Evolutionary conservation across 2,329 filamentous ascomycete genomes (phyloP).

Genomic region (Venturia effusa): DNA sequence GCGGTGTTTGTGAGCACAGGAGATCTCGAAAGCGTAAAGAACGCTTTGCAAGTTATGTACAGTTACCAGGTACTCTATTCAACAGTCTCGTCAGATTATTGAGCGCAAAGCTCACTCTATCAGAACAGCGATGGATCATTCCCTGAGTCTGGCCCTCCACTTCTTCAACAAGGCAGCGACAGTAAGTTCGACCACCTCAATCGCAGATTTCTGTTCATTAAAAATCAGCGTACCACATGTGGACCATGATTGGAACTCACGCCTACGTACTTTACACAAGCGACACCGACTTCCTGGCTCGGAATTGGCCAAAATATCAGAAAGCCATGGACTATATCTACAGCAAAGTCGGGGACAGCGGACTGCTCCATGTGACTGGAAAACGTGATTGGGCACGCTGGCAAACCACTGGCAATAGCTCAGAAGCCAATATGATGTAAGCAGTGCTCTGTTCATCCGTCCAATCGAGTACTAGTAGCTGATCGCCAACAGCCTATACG

Average conservation of each 20-base stretch:
- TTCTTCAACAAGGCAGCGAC: conserved; percentile 25
- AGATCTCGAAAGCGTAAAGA: conserved; percentile 35
- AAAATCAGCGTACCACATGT: conserved; percentile 29
- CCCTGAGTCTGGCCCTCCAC: conserved; percentile 29
- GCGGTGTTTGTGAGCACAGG: conserved; percentile 32
- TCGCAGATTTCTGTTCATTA: neutral
- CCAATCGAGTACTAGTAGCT: neutral
- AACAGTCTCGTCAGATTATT: neutral
- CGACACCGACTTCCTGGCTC: conserved; percentile 36
- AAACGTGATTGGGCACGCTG: conserved; percentile 39
- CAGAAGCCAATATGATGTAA: conserved; percentile 39
- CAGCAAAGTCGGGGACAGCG: conserved; percentile 33
- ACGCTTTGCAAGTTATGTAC: conserved; percentile 37
- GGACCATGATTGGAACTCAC: conserved; percentile 47
- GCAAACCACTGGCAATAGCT: conserved; percentile 31
- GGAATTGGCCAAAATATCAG: conserved; percentile 39
- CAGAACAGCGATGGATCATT: conserved; percentile 24
- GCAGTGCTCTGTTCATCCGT: neutral
- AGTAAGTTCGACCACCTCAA: conserved; percentile 16
- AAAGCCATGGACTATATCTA: conserved; percentile 37
- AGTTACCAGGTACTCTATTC: conserved; percentile 24
- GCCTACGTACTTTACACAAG: conserved; percentile 48
- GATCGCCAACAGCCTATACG: conserved; percentile 29
- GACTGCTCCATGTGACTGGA: conserved; percentile 40
- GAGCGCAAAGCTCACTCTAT: conserved; percentile 11